These are phyloP conservation scores for Plasmodium fragile DNA, from an alignment of 169 alveolate species.

Conservation along the genomic window DNA sequence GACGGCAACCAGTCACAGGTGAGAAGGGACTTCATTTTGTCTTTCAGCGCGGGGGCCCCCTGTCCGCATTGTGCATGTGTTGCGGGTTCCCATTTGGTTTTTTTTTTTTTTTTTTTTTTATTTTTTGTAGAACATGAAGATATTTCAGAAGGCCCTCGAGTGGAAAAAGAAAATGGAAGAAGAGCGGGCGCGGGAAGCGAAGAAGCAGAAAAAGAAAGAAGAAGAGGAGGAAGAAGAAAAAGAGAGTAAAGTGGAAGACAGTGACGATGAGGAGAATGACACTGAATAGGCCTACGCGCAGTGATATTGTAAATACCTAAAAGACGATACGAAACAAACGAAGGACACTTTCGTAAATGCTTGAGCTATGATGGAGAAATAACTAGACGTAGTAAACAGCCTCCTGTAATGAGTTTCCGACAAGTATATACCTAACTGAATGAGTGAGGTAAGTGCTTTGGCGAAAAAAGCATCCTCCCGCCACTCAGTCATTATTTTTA, in stretches of 20 bases:
- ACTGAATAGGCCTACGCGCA: background rate
- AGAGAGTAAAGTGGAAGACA: background rate
- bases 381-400: background rate
- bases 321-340: background rate
- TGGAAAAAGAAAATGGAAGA: constrained; percentile 70
- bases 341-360: background rate
- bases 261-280: background rate
- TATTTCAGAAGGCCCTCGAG: constrained; percentile 61
- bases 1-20: constrained; percentile 83
- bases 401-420: background rate
- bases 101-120: no score
- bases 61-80: background rate
- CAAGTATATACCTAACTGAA: background rate
- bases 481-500: background rate
- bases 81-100: background rate
- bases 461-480: background rate
- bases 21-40: background rate
- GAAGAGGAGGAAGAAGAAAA: background rate
- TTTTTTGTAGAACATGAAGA: constrained; percentile 45
- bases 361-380: background rate
- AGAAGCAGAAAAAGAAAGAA: background rate
- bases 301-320: background rate
- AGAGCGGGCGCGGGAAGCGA: background rate
- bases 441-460: background rate
- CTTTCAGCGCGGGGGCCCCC: background rate